Conservation (phyloP, 257 asterid species). For the Nicotiana tomentosiformis region DNA sequence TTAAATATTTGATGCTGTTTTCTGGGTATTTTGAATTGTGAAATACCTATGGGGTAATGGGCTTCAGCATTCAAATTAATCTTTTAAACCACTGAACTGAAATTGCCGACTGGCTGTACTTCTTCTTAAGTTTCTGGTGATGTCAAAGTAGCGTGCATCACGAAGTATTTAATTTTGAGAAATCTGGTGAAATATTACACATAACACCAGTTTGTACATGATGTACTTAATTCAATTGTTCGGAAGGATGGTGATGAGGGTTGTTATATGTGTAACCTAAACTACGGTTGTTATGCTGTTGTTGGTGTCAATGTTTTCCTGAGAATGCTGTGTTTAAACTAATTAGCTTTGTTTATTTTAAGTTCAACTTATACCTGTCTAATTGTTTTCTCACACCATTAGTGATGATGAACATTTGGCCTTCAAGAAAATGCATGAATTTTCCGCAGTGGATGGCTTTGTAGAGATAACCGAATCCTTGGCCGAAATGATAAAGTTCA, state of each 20-base stretch:
- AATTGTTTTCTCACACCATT: too few species aligned
- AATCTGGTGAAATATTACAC: not conserved
- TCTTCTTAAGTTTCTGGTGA: not conserved
- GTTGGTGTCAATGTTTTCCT: not conserved
- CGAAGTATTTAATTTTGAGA: not conserved
- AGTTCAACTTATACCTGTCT: not conserved
- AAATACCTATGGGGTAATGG: not conserved
- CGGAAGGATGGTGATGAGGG: not conserved
- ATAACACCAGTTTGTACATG: not conserved
- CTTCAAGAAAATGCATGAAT: too few species aligned
- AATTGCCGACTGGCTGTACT: not conserved
- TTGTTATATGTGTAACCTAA: not conserved
- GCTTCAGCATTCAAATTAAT: not conserved
- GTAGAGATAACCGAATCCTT: constrained; percentile 65
- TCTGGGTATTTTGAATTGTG: not conserved
- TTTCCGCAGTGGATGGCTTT: constrained; percentile 5
- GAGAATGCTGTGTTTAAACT: not conserved
- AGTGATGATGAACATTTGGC: too few species aligned
- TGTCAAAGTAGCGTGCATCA: not conserved
- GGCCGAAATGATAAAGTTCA: constrained; percentile 75
- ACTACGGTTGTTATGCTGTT: not conserved
- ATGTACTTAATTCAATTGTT: not conserved
- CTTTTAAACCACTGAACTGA: not conserved
- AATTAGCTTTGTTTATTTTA: not conserved
- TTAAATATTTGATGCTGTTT: not conserved